Evolutionary conservation across 2,329 filamentous ascomycete genomes (phyloP).

Genomic region (Microthyrium microscopicum): DNA sequence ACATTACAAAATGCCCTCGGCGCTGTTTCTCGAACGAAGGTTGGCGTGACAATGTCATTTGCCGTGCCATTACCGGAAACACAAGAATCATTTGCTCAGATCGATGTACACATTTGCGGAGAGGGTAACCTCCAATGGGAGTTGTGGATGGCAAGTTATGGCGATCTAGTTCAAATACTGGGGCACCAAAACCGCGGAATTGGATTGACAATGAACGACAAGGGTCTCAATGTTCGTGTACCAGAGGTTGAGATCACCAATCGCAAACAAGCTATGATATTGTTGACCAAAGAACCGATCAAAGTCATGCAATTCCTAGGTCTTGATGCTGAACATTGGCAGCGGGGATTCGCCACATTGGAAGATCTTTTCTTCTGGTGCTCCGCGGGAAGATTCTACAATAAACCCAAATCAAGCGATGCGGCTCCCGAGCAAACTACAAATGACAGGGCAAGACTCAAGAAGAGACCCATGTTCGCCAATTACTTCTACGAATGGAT

Average conservation of each 20-base stretch:
- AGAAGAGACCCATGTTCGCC: conserved; percentile 38
- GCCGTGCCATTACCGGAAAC: conserved; percentile 39
- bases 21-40: conserved; percentile 20
- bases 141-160: conserved; percentile 52
- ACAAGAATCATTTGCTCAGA: conserved; percentile 37
- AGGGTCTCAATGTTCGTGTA: conserved; percentile 47
- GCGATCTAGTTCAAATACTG: conserved; percentile 53
- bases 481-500: conserved; percentile 48
- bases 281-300: conserved; percentile 41
- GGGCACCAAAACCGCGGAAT: conserved; percentile 46
- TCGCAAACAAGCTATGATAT: conserved; percentile 29
- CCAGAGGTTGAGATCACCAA: conserved; percentile 47
- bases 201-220: conserved; percentile 49
- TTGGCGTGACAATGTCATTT: conserved; percentile 20
- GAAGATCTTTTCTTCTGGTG: conserved; percentile 47
- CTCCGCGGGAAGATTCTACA: conserved; percentile 37
- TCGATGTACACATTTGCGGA: conserved; percentile 47
- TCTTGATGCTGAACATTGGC: conserved; percentile 35
- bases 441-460: conserved; percentile 42
- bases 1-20: conserved; percentile 26
- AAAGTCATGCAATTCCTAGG: conserved; percentile 47
- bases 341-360: conserved; percentile 35
- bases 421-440: conserved; percentile 19
- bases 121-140: conserved; percentile 37
- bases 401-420: conserved; percentile 13